phyloP scores from a whole-genome alignment of 176 grass and related monocot species.

The Triticum monococcum region DNA sequence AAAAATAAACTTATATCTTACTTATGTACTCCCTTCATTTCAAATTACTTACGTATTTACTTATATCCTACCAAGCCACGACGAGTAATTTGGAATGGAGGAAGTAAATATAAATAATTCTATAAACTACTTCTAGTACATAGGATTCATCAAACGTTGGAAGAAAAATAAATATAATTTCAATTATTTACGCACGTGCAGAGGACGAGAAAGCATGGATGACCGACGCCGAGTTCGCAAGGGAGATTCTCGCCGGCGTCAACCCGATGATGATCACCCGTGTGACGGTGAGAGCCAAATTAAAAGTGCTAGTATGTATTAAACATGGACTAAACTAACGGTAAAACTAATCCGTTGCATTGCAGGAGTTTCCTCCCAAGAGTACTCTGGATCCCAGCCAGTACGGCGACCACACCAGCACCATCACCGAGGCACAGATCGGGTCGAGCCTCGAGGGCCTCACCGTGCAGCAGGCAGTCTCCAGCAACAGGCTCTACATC shows the following conservation, averaged over 20 bases:
- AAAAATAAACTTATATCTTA: too few relatives aligned
- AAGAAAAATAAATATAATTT: too few relatives aligned
- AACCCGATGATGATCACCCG: conserved; percentile 4
- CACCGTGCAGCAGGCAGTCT: background rate
- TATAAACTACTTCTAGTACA: too few relatives aligned
- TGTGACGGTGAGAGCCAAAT: background rate
- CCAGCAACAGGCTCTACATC: conserved; percentile 7
- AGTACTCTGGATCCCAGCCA: background rate
- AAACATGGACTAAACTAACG: background rate
- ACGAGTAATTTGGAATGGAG: too few relatives aligned
- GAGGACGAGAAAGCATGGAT: conserved; percentile 15
- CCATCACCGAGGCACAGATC: background rate
- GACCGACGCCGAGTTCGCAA: background rate
- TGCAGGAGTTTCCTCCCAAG: background rate
- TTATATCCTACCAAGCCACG: too few relatives aligned
- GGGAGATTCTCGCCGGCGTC: conserved; percentile 15
- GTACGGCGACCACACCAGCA: conserved; percentile 6
- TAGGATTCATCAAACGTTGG: too few relatives aligned
- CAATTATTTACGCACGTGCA: background rate
- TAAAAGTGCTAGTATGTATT: too few relatives aligned
- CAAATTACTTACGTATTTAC: too few relatives aligned
- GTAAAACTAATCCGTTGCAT: background rate
- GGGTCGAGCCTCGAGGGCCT: background rate
- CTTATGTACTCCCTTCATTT: too few relatives aligned
- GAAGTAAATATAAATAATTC: too few relatives aligned